Conservation (phyloP, 140 eudicot species). For the Stevia rebaudiana region DNA sequence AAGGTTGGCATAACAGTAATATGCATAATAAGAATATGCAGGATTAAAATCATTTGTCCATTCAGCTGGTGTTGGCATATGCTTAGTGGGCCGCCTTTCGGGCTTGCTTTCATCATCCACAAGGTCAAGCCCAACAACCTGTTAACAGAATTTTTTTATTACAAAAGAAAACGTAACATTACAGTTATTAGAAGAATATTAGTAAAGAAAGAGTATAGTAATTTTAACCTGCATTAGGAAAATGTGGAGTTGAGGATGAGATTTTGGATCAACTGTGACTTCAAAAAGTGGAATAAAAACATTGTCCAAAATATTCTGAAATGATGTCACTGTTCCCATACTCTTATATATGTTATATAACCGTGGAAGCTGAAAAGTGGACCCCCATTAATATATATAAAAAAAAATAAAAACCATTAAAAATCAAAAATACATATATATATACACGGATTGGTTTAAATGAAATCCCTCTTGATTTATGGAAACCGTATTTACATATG, state of each 20-base stretch:
- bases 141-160: neutral
- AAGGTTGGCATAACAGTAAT: constrained; percentile 92
- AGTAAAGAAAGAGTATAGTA: neutral
- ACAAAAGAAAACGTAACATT: neutral
- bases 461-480: too few relatives aligned
- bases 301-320: constrained; percentile 88
- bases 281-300: constrained; percentile 96
- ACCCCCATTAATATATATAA: neutral
- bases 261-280: constrained; percentile 86
- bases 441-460: too few relatives aligned
- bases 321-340: constrained; percentile 97
- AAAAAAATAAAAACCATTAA: neutral
- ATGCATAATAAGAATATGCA: constrained; percentile 80
- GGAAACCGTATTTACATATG: too few relatives aligned
- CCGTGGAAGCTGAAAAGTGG: constrained; percentile 75
- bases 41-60: constrained; percentile 98
- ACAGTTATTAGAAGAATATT: neutral
- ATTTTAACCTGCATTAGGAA: constrained; percentile 81
- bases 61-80: constrained; percentile 93
- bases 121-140: constrained; percentile 96
- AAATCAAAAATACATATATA: neutral
- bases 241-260: constrained; percentile 94
- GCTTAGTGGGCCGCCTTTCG: constrained; percentile 97
- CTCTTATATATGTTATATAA: constrained; percentile 86
- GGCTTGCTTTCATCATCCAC: constrained; percentile 99